Evolutionary conservation across 345 rosid species (phyloP).

Genomic region (Kernera saxatilis): DNA sequence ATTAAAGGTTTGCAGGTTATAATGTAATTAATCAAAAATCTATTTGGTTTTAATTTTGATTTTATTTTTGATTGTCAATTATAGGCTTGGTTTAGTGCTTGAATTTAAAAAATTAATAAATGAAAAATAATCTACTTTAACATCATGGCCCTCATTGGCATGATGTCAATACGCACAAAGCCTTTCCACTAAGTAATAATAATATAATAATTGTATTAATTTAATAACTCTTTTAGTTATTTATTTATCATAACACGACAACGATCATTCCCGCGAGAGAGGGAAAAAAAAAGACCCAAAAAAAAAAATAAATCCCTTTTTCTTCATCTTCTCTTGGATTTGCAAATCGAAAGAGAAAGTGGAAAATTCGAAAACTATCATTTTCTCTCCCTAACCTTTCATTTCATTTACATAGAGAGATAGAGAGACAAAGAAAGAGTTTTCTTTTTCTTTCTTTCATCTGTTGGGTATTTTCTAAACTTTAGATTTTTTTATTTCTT

Average conservation of each 20-base stretch:
- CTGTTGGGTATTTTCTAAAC: not conserved
- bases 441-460: not conserved
- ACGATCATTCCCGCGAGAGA: not conserved
- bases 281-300: not conserved
- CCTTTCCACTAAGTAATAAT: constrained; percentile 1
- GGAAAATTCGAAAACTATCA: constrained; percentile 17
- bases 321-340: not conserved
- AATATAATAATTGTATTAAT: not conserved
- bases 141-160: not conserved
- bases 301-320: not conserved
- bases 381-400: constrained; percentile 15
- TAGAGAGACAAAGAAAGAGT: constrained; percentile 3
- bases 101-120: not conserved
- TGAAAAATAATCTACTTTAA: not conserved
- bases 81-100: not conserved
- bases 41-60: too few relatives aligned
- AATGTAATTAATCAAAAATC: too few relatives aligned
- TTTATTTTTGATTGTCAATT: too few relatives aligned
- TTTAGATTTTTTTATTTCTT: not conserved
- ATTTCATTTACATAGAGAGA: constrained; percentile 25
- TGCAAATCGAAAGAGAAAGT: constrained; percentile 7
- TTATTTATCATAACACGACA: constrained; percentile 14
- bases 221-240: constrained; percentile 14
- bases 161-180: constrained; percentile 10
- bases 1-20: not conserved